Percentiles rank a stretch among this genome's conserved stretches.
phyloP scores from a whole-genome alignment of 108 stramenopile species.

The Cylindrotheca fusiformis region DNA sequence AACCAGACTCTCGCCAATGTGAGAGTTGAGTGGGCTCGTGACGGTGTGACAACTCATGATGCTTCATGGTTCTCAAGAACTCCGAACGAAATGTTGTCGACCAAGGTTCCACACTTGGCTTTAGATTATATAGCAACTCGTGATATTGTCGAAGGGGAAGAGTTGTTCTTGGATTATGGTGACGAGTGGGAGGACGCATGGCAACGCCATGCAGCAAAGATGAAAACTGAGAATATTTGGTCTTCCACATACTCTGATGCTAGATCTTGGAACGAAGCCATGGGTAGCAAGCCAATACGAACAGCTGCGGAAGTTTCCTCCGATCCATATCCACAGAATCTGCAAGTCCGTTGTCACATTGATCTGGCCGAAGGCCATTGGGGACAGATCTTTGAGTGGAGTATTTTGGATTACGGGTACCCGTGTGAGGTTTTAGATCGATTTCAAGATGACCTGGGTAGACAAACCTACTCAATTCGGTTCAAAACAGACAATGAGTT shows the following conservation, averaged over 20 bases:
- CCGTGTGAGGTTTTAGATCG: conserved; percentile 30
- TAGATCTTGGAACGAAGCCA: conserved; percentile 28
- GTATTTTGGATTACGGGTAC: conserved; percentile 10
- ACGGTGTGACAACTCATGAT: conserved; percentile 40
- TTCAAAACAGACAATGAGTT: background rate
- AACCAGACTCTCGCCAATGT: conserved; percentile 30
- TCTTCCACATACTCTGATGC: conserved; percentile 14
- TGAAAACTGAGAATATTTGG: conserved; percentile 35
- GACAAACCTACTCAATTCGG: conserved; percentile 2
- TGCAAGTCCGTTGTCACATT: conserved; percentile 31
- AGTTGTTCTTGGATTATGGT: conserved; percentile 70
- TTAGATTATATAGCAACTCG: conserved; percentile 54
- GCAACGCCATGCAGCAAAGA: conserved; percentile 32
- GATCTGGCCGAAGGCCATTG: conserved; percentile 14
- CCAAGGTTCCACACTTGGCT: conserved; percentile 27
- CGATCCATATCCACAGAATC: conserved; percentile 30
- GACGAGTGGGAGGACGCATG: conserved; percentile 58
- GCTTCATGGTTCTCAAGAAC: conserved; percentile 33
- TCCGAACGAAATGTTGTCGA: conserved; percentile 23
- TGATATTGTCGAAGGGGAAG: conserved; percentile 60
- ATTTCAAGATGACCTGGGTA: conserved; percentile 9
- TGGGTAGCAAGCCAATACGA: conserved; percentile 18
- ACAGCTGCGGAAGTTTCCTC: conserved; percentile 23
- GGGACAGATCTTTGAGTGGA: background rate
- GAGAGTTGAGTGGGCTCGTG: conserved; percentile 33